Evolutionary conservation across 768 basidiomycete genomes (phyloP).

Genomic region (Trichaptum fuscoviolaceum): DNA sequence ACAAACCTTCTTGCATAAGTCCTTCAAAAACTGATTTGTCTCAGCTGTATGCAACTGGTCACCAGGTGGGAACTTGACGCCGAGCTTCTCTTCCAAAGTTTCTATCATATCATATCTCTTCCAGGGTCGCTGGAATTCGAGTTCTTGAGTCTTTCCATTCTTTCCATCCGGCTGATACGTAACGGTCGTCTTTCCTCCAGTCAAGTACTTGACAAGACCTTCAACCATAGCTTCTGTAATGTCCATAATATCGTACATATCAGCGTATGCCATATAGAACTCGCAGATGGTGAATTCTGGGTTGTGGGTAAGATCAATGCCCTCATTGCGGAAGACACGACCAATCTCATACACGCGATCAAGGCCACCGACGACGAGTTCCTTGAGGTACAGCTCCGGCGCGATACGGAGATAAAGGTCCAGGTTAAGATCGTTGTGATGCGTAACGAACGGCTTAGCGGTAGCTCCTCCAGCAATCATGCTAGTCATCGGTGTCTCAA

Average conservation of each 20-base stretch:
- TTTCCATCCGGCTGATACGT: constrained; percentile 93
- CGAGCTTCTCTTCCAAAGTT: constrained; percentile 91
- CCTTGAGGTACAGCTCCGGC: constrained; percentile 96
- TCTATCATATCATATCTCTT: constrained; percentile 98
- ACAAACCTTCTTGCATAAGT: constrained; percentile 75
- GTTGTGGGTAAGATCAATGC: constrained; percentile 98
- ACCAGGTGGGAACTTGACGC: constrained; percentile 88
- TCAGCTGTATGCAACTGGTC: constrained; percentile 83
- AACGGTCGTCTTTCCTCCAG: constrained; percentile 72
- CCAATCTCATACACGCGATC: constrained; percentile 99
- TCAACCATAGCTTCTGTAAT: constrained; percentile 88
- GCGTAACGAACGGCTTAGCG: constrained; percentile 97
- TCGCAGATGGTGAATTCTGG: constrained; percentile 99
- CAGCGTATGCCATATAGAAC: constrained; percentile 99
- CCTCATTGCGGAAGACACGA: constrained; percentile 96
- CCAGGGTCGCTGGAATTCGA: constrained; percentile 94
- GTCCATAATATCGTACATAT: constrained; percentile 99
- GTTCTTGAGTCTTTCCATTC: constrained; percentile 64
- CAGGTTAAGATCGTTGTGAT: constrained; percentile 96
- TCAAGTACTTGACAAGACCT: constrained; percentile 85
- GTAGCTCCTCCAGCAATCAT: constrained; percentile 96
- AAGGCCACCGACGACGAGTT: constrained; percentile 93
- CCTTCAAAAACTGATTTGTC: constrained; percentile 84
- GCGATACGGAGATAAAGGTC: constrained; percentile 97
- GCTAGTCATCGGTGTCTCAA: constrained; percentile 98